Base-by-base conservation (phyloP, 2,329 filamentous ascomycete genomes). In the Ophiosphaerella narmari region DNA sequence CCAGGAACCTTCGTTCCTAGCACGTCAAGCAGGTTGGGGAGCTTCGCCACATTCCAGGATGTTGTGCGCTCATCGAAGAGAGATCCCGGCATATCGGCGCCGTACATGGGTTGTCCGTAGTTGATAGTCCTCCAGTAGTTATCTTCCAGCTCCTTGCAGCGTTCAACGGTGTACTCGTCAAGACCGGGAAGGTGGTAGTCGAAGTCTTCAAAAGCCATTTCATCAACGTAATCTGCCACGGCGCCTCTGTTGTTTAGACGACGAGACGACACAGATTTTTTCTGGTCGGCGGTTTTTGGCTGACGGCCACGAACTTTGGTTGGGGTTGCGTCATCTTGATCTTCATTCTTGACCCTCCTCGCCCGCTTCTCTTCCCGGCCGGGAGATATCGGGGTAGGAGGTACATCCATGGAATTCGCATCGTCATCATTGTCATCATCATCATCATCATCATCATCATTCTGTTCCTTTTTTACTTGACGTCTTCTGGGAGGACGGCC, bases 91-190 rank as follows among this genome's bases (percentile, higher is more conserved):
- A 99, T 90, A 73, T 99, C 94, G 7, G 94, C 94, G 44, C 94
- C 94, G 63, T 99, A 99, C 72, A 99, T 84, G 0, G 94, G 94
- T 48, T 90, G 87, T 39, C 93, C 95, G 75, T 95, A 99, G 18
- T 92, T 97, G 55, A 99, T 81, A 1, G 91, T 96, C 75, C 95
- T 97, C 94, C 94, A 99, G 76, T 99, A 99, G 37, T 87, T 88
- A 45, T 90, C 88, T 74, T 99, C 94, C 5, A 99, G 82, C 70
- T 99, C 94, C 62, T 95, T 91, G 69, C 94, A 97, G 52, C 95
- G 84, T 72, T 97, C 93, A 0, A 88, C 82, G 0, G 91, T 96
- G 70, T 89, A 99, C 46, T 97, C 91, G 5, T 92, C 89, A 29
- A 91, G 83, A 59, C 84, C 81, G 39, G 93, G 86, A 75, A 97